These are phyloP conservation scores for Claviceps monticola DNA, from an alignment of 2,329 filamentous ascomycete genomes.

Conservation along the genomic window DNA sequence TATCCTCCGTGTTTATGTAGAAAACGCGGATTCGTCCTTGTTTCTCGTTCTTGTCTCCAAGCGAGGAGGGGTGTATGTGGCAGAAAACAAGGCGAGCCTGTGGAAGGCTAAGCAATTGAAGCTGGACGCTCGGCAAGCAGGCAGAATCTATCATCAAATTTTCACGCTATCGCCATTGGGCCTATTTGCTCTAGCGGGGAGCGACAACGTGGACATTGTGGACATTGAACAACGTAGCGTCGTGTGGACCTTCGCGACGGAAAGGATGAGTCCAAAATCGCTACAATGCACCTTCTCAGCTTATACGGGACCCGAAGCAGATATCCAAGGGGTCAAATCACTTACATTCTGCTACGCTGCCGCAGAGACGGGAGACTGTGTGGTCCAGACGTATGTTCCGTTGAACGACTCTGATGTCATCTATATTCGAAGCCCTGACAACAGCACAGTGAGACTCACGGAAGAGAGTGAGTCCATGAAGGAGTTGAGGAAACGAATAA, in stretches of 20 bases:
- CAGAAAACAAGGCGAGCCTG: constrained; percentile 15
- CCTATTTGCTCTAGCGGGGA: constrained; percentile 46
- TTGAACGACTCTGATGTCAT: constrained; percentile 39
- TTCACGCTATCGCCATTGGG: constrained; percentile 44
- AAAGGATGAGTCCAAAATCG: constrained; percentile 42
- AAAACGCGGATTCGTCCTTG: background rate
- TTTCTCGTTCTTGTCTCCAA: constrained; percentile 3
- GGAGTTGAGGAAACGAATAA: constrained; percentile 37
- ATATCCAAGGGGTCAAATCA: constrained; percentile 41
- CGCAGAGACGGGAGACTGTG: constrained; percentile 43
- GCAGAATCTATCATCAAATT: constrained; percentile 34
- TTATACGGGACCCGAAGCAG: constrained; percentile 30
- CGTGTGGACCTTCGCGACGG: constrained; percentile 48
- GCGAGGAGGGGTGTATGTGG: constrained; percentile 1
- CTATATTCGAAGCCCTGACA: constrained; percentile 32
- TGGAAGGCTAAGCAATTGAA: constrained; percentile 38
- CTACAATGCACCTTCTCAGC: constrained; percentile 44
- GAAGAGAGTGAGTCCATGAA: constrained; percentile 38
- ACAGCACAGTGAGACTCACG: constrained; percentile 27
- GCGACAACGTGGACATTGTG: constrained; percentile 44
- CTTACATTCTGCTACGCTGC: constrained; percentile 53
- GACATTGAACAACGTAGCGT: constrained; percentile 29
- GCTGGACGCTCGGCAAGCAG: constrained; percentile 29
- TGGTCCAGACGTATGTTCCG: constrained; percentile 50
- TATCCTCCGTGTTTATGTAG: background rate